Base-by-base conservation (phyloP, 1,284 basidiomycete genomes). In the Golubevia pallescens region DNA sequence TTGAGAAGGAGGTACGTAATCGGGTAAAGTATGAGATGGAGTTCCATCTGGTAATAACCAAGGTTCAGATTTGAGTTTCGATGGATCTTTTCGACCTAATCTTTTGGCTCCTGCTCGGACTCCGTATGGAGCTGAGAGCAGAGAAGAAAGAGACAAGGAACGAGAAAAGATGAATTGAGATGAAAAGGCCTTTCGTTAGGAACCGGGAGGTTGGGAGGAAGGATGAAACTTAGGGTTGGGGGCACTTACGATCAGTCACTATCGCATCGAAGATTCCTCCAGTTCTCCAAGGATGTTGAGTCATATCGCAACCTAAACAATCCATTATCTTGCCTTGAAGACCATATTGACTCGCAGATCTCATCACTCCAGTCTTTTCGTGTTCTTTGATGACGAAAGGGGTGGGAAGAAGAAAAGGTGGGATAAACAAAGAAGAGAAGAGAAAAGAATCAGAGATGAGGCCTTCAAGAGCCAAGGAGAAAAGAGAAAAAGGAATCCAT, bases 101-200 rank as follows among this genome's bases (percentile, higher is more conserved):
- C 95, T 89, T 86, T 99, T 99, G 1, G 97, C 97, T 1, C 97
- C 97, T 16, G 97, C 96, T 32, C 97, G 89, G 0, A 99, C 94
- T 8, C 96, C 97, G 85, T 99, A 96, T 91, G 79, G 65, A 38
- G 68, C 59, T 10, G 34, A 10, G 34, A 10, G 10, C 10, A 38
- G 34, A 38, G 10, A 38, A 38, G 34, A 4, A 38, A 10, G 10
- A 38, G 34, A 5, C 10, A 10, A 38, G 34, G 34, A 38, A 5
- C 34, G 10, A 10, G 34, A 38, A 38, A 38, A 5, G 34, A 5
- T 10, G 34, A 5, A 38, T 38, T 38, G 34, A 38, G 34, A 38
- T 38, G 34, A 10, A 38, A 10, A 5, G 34, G 3, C 3, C 3
- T 38, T 10, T 38, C n/a, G n/a, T n/a, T n/a, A n/a, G n/a, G n/a